Evolutionary conservation across 495 filamentous ascomycete genomes (phyloP).

Genomic region (Talaromyces trachyspermus): DNA sequence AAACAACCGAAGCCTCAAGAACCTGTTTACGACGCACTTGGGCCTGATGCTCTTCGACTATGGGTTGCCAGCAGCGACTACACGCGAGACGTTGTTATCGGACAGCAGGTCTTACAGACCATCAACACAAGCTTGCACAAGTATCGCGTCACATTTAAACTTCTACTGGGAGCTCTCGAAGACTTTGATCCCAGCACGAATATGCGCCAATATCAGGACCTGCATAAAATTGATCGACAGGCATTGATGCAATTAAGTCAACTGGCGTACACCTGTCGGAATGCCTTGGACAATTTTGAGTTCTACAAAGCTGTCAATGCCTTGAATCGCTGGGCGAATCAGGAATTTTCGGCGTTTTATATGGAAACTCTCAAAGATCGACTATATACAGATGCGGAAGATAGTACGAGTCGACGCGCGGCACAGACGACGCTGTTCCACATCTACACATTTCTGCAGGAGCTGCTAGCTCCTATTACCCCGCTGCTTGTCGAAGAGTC

Average conservation of each 20-base stretch:
- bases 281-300: conserved; percentile 61
- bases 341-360: conserved; percentile 86
- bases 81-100: conserved; percentile 75
- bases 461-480: conserved; percentile 72
- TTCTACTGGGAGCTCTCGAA: conserved; percentile 72
- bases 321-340: conserved; percentile 72
- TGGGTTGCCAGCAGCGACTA: conserved; percentile 93
- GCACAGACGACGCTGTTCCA: conserved; percentile 63
- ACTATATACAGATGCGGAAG: conserved; percentile 69
- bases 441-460: conserved; percentile 62
- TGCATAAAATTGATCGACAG: conserved; percentile 58
- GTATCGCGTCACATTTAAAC: conserved; percentile 79
- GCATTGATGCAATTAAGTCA: conserved; percentile 66
- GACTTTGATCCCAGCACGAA: conserved; percentile 40
- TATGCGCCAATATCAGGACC: conserved; percentile 31
- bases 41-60: conserved; percentile 78
- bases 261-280: conserved; percentile 50
- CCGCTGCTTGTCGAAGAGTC: conserved; percentile 83
- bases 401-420: conserved; percentile 40
- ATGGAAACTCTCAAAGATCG: conserved; percentile 87
- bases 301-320: conserved; percentile 71
- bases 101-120: conserved; percentile 62
- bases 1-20: conserved; percentile 41
- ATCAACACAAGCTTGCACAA: conserved; percentile 73
- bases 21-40: conserved; percentile 51